Evolutionary conservation across 148 eudicot genomes (phyloP).

Genomic region (Gaultheria prostrata): DNA sequence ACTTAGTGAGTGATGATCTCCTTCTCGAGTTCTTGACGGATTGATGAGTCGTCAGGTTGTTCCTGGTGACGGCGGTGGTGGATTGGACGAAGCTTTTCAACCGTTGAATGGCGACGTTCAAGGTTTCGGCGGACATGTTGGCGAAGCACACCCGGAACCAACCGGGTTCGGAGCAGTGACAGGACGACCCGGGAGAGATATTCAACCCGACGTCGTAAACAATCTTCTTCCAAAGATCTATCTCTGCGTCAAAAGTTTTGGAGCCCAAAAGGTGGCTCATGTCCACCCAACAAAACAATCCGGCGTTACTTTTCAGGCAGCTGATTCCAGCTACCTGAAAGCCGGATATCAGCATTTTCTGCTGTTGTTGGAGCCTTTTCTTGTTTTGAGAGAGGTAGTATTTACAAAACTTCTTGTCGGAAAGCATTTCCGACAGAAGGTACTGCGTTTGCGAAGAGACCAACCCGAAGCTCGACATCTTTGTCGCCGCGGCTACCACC

Average conservation of each 20-base stretch:
- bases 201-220: slow-evolving; percentile 58
- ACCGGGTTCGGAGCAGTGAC: slow-evolving; percentile 77
- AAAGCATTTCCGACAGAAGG: slow-evolving; percentile 56
- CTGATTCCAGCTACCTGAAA: slow-evolving; percentile 46
- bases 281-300: slow-evolving; percentile 76
- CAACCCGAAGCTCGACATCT: slow-evolving; percentile 82
- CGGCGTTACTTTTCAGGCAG: slow-evolving; percentile 59
- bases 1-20: slow-evolving; percentile 56
- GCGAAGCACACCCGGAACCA: slow-evolving; percentile 86
- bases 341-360: slow-evolving; percentile 41
- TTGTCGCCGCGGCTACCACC: slow-evolving; percentile 68
- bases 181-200: slow-evolving; percentile 74
- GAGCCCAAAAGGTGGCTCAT: slow-evolving; percentile 50
- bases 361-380: slow-evolving; percentile 38
- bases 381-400: slow-evolving; percentile 42
- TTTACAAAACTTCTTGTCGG: slow-evolving; percentile 50
- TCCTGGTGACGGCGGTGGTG: slow-evolving; percentile 10
- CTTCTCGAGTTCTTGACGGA: slow-evolving; percentile 36
- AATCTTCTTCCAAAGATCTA: slow-evolving; percentile 71
- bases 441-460: slow-evolving; percentile 77
- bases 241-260: slow-evolving; percentile 59
- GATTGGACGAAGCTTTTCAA: slow-evolving; percentile 41
- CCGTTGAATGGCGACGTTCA: slow-evolving; percentile 55
- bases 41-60: slow-evolving; percentile 22
- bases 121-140: slow-evolving; percentile 51